Base-by-base conservation (phyloP, 768 basidiomycete genomes). In the Cubamyces sp. region DNA sequence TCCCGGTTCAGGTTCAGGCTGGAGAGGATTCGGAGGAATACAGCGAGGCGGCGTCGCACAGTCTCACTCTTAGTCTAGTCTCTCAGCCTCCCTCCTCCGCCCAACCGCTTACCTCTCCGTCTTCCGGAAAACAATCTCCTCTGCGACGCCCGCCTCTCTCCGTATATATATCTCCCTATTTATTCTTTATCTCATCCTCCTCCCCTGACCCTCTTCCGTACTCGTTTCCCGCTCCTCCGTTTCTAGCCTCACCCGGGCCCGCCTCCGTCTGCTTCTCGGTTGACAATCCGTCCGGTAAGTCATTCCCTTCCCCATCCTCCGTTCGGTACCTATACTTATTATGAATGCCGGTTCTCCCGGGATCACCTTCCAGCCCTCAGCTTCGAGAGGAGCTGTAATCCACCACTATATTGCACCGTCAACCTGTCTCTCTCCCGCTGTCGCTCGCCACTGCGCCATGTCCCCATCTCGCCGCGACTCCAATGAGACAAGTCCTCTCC, bases 401-500 rank as follows among this genome's bases (percentile, higher is more conserved):
- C 55, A 11, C 49, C 25, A 26, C 41, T 51, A 47, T 57, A 51
- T 59, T 59, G 43, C 63, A 26, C 21, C 34, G 51, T 16, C 52
- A 15, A 28, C 43, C 25, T 42, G 40, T 23, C 28, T 15, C 23
- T 43, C 58, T 21, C 15, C 42, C 45, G 37, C 47, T 51, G 49
- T 49, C 55, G 28, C 46, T 50, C 48, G 64, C 49, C 11, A 34
- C 6, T 34, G 34, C 34, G 11, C 34, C 67, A 79, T 79, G 78
- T 63, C 73, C 69, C 75, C 80, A 64, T 74, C 79, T 73, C 75
- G 75, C 34, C 55, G 62, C 71, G 76, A 81, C 64, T 73, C 80
- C 64, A 75, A 77, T 64, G 84, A 87, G 74, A 81, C 85, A 50
- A 80, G 77, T 61, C 82, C 87, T 55, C 80, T 90, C 73, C 80